Conservation (phyloP, 2,329 filamentous ascomycete species). For the Claviceps paspali region DNA sequence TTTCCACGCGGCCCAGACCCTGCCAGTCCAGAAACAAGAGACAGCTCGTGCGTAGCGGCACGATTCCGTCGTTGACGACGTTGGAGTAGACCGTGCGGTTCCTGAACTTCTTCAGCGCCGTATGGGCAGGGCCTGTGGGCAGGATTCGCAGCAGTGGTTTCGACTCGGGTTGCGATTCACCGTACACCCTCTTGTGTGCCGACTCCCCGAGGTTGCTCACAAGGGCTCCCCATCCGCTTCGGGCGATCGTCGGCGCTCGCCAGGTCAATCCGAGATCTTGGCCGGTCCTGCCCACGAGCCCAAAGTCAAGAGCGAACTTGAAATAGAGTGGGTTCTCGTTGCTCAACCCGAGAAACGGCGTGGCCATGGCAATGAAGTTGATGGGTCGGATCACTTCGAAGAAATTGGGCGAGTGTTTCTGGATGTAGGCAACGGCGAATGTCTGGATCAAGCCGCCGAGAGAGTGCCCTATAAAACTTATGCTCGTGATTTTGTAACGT, state of each 20-base stretch:
- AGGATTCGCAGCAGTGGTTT: constrained; percentile 82
- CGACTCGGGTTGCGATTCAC: constrained; percentile 55
- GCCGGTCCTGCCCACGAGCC: constrained; percentile 86
- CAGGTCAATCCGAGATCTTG: constrained; percentile 91
- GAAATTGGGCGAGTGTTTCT: constrained; percentile 86
- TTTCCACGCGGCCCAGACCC: constrained; percentile 82
- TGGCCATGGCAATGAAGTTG: constrained; percentile 80
- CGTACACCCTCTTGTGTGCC: constrained; percentile 42
- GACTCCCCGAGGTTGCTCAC: constrained; percentile 67
- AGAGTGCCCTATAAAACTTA: constrained; percentile 88
- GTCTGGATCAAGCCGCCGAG: constrained; percentile 82
- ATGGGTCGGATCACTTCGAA: constrained; percentile 74
- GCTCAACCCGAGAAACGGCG: constrained; percentile 79
- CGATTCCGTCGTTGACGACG: constrained; percentile 94
- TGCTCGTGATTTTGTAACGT: constrained; percentile 76
- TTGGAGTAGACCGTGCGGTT: constrained; percentile 92
- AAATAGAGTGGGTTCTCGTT: constrained; percentile 97
- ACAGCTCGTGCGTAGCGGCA: constrained; percentile 86
- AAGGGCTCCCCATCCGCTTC: constrained; percentile 77
- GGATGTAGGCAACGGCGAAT: constrained; percentile 90
- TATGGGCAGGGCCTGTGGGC: constrained; percentile 80
- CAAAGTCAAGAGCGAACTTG: constrained; percentile 92
- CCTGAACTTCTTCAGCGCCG: constrained; percentile 71
- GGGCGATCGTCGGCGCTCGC: constrained; percentile 72
- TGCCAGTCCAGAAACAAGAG: constrained; percentile 96